Conservation (phyloP, 108 stramenopile genomes). For the Fragilariopsis cylindrus region DNA sequence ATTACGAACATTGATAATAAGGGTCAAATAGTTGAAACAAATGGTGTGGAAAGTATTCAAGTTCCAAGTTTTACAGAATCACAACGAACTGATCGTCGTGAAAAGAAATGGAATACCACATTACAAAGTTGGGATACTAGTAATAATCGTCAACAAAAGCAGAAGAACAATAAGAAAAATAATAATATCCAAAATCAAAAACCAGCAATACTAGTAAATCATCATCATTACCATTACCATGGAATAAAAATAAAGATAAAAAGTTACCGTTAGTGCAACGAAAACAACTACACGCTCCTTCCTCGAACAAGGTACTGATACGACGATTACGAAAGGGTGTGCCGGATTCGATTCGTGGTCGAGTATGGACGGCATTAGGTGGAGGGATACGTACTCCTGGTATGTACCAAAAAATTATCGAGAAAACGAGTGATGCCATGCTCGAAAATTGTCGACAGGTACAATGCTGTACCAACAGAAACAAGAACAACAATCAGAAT, state of each 20-base stretch:
- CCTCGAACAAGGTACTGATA: neutral
- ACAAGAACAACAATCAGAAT: neutral
- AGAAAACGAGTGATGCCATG: slow-evolving; percentile 37
- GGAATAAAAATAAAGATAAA: neutral
- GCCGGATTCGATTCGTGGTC: slow-evolving; percentile 48
- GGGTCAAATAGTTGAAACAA: slow-evolving; percentile 30
- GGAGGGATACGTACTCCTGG: slow-evolving; percentile 36
- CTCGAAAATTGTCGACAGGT: slow-evolving; percentile 22
- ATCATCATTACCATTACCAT: neutral
- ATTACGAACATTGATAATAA: slow-evolving; percentile 52
- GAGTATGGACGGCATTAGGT: slow-evolving; percentile 41
- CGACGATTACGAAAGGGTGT: slow-evolving; percentile 56
- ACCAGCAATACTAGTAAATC: neutral
- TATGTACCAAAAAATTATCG: slow-evolving; percentile 44
- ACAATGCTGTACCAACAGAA: neutral
- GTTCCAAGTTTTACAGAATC: slow-evolving; percentile 30
- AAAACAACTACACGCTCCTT: slow-evolving; percentile 7
- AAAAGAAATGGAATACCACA: slow-evolving; percentile 57
- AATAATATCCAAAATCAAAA: neutral
- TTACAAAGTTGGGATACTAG: slow-evolving; percentile 41
- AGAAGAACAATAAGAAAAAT: neutral
- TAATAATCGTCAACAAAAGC: slow-evolving; percentile 2
- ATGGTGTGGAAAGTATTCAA: slow-evolving; percentile 13
- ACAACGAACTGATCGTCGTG: slow-evolving; percentile 33
- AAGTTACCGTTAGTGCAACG: neutral